A percentile compares a stretch with the other conserved stretches of the same genome.
Evolutionary conservation across 345 rosid genomes (phyloP).

Genomic region (Rhodomyrtus tomentosa): DNA sequence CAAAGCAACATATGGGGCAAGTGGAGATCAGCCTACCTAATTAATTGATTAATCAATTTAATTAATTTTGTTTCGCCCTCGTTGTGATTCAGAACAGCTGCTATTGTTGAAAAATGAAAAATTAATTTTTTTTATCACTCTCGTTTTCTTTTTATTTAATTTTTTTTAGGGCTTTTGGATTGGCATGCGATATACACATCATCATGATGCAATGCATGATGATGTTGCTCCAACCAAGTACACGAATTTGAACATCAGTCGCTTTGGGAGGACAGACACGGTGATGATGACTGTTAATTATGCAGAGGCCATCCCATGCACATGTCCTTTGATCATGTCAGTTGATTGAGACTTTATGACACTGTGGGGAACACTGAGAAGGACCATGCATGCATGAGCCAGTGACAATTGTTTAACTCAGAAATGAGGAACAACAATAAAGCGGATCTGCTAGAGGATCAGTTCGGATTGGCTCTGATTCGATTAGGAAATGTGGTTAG

Average conservation of each 20-base stretch:
- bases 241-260: not conserved
- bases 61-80: not conserved
- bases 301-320: not conserved
- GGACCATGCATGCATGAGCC: not conserved
- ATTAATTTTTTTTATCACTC: not conserved
- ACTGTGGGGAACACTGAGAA: not conserved
- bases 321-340: not conserved
- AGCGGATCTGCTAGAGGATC: not conserved
- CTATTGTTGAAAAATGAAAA: not conserved
- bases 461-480: not conserved
- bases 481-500: not conserved
- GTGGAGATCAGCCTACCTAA: not conserved
- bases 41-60: not conserved
- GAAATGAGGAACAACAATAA: not conserved
- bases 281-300: not conserved
- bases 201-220: not conserved
- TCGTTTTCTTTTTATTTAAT: not conserved
- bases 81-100: not conserved
- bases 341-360: not conserved
- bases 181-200: not conserved
- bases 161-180: not conserved
- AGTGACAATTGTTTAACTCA: not conserved
- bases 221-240: not conserved
- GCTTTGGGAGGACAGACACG: not conserved
- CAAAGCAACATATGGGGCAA: not conserved